phyloP scores from a whole-genome alignment of 1,139 yeast species.

The Pichia terricola region DNA sequence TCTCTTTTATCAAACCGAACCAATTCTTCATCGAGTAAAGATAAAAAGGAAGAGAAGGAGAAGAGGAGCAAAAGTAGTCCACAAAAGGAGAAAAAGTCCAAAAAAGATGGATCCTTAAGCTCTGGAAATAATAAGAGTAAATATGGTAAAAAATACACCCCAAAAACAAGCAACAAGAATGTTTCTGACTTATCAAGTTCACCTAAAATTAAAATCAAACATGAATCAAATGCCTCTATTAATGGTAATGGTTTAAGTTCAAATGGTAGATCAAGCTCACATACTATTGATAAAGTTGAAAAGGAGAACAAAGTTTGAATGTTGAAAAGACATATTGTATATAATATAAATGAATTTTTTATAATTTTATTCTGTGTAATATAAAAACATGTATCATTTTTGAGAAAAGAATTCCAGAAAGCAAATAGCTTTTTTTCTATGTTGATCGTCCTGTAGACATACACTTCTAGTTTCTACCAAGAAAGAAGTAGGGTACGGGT shows the following conservation, averaged over 20 bases:
- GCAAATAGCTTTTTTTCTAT: no score
- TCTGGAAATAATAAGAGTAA: constrained; percentile 4
- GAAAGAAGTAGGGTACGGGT: no score
- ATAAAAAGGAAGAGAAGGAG: background rate
- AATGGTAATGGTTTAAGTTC: background rate
- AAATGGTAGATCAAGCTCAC: background rate
- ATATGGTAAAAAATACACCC: constrained; percentile 2
- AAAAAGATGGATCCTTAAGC: constrained; percentile 1
- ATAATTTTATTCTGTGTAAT: constrained; percentile 3
- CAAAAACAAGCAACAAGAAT: constrained; percentile 6
- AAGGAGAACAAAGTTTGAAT: constrained; percentile 5
- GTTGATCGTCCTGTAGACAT: no score
- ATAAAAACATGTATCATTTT: constrained; percentile 4
- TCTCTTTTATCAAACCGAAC: no score
- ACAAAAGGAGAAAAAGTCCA: constrained; percentile 7
- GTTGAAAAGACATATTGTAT: no score
- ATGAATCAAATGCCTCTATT: background rate
- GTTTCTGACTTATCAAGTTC: constrained; percentile 3
- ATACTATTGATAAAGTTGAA: constrained; percentile 3
- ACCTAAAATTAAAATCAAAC: constrained; percentile 5
- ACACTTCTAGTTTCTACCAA: no score
- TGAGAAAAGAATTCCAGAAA: no score
- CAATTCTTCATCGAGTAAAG: background rate
- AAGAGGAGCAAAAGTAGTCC: background rate
- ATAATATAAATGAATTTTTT: background rate